A percentile compares a stretch with the other conserved stretches of the same genome.
Evolutionary conservation across 139 green algal species (phyloP).

Genomic region (Tetradesmus obliquus): DNA sequence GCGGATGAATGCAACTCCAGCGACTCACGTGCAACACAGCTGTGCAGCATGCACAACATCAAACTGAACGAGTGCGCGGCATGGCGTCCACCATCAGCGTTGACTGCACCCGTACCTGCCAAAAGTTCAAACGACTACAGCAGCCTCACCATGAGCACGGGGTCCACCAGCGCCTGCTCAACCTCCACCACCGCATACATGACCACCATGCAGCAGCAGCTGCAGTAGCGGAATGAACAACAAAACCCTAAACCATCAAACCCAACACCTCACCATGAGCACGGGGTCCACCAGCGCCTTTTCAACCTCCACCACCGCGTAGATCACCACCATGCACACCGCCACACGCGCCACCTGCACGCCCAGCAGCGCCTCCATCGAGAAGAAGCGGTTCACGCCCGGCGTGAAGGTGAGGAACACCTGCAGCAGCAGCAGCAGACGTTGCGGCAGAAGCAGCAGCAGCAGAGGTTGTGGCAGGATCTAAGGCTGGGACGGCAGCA

Average conservation of each 20-base stretch:
- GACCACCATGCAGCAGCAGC: constrained; percentile 29
- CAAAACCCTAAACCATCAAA: too few species aligned
- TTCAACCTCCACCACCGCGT: constrained; percentile 52
- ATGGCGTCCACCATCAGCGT: too few species aligned
- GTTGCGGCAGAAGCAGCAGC: not conserved
- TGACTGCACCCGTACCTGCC: too few species aligned
- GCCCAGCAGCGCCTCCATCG: constrained; percentile 33
- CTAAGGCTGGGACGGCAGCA: not conserved
- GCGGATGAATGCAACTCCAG: too few species aligned
- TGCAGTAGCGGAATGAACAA: not conserved
- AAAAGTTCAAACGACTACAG: too few species aligned
- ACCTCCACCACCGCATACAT: constrained; percentile 51
- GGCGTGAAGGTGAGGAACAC: constrained; percentile 39
- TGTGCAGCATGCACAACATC: too few species aligned
- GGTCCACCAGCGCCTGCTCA: constrained; percentile 61
- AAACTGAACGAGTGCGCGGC: too few species aligned
- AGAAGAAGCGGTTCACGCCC: constrained; percentile 36
- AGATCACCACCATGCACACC: constrained; percentile 47
- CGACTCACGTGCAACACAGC: too few species aligned
- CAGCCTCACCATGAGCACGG: constrained; percentile 43
- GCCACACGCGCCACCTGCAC: constrained; percentile 38
- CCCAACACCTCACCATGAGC: constrained; percentile 30
- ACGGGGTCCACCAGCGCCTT: constrained; percentile 61
- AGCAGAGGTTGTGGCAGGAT: not conserved
- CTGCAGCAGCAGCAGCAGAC: not conserved